Percentiles rank a stretch among this genome's conserved stretches.
Evolutionary conservation across 2,329 filamentous ascomycete species (phyloP).

Genomic region (Lojkania enalia): DNA sequence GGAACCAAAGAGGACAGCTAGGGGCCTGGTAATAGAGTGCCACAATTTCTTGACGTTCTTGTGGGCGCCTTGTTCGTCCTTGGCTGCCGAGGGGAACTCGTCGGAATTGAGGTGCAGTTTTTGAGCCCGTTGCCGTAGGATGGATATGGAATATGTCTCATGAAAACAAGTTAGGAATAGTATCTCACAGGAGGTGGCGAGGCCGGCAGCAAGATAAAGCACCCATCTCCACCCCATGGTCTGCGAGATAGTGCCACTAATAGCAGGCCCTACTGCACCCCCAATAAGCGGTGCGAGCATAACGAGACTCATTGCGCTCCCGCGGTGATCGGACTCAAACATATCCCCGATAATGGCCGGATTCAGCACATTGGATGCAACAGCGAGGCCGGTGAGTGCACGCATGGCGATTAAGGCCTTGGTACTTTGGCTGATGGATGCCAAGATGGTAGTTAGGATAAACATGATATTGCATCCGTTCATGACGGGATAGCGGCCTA

Average conservation of each 20-base stretch:
- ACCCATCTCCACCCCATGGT: conserved; percentile 59
- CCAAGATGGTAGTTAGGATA: conserved; percentile 48
- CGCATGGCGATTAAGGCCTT: conserved; percentile 47
- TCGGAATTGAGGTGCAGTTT: conserved; percentile 15
- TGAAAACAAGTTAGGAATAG: conserved; percentile 57
- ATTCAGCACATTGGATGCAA: conserved; percentile 59
- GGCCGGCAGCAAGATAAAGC: conserved; percentile 54
- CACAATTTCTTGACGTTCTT: conserved; percentile 34
- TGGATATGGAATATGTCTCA: conserved; percentile 65
- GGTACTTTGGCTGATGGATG: conserved; percentile 44
- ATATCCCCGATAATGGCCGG: conserved; percentile 68
- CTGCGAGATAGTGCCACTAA: conserved; percentile 60
- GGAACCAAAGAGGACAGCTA: conserved; percentile 52
- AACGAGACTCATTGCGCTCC: conserved; percentile 61
- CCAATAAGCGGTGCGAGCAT: conserved; percentile 62
- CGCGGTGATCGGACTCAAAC: conserved; percentile 60
- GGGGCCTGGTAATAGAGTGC: conserved; percentile 47
- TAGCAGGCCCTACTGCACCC: conserved; percentile 60
- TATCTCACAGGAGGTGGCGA: conserved; percentile 56
- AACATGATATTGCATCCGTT: conserved; percentile 49
- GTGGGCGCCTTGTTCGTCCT: conserved; percentile 17
- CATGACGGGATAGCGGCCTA: conserved; percentile 38
- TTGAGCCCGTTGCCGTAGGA: conserved; percentile 46
- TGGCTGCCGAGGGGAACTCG: conserved; percentile 7
- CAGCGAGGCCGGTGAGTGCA: conserved; percentile 50